Conservation (phyloP, 139 green algal species). For the Pleodorina starrii region DNA sequence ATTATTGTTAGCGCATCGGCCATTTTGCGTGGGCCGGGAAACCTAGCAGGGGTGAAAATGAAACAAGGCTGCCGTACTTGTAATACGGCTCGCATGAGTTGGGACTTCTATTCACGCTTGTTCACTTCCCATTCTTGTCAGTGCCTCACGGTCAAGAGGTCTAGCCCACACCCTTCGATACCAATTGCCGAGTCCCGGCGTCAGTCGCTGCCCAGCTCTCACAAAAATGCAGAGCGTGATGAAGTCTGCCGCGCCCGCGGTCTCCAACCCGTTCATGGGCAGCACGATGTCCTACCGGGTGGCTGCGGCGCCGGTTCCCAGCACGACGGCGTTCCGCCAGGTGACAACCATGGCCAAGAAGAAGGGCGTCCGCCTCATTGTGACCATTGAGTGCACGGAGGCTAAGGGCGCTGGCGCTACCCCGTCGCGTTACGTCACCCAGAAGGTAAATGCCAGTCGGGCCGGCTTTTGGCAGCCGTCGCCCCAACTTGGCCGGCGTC, state of each 20-base stretch:
- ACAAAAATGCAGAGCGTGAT: constrained; percentile 63
- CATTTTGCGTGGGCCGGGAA: no score
- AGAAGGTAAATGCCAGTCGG: constrained; percentile 79
- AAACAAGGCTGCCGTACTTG: no score
- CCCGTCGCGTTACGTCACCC: constrained; percentile 88
- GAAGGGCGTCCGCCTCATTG: constrained; percentile 92
- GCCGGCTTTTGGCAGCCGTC: not conserved
- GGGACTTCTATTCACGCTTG: no score
- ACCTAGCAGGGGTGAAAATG: no score
- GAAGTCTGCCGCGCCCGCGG: constrained; percentile 5
- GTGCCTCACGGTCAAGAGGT: no score
- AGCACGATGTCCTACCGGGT: constrained; percentile 61
- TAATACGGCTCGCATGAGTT: no score
- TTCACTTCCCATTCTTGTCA: no score
- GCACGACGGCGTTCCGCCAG: constrained; percentile 65
- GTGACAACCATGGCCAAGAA: constrained; percentile 94
- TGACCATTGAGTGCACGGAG: constrained; percentile 97
- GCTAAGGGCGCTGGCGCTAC: constrained; percentile 69
- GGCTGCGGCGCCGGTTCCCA: constrained; percentile 50
- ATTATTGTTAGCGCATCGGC: no score
- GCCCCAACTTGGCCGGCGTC: not conserved
- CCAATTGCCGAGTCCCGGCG: not conserved
- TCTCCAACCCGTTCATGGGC: constrained; percentile 77
- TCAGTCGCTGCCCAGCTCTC: not conserved
- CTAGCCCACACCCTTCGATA: no score